These are phyloP conservation scores for Fonsecaea pugnacius DNA, from an alignment of 2,329 filamentous ascomycete genomes.

Conservation along the genomic window DNA sequence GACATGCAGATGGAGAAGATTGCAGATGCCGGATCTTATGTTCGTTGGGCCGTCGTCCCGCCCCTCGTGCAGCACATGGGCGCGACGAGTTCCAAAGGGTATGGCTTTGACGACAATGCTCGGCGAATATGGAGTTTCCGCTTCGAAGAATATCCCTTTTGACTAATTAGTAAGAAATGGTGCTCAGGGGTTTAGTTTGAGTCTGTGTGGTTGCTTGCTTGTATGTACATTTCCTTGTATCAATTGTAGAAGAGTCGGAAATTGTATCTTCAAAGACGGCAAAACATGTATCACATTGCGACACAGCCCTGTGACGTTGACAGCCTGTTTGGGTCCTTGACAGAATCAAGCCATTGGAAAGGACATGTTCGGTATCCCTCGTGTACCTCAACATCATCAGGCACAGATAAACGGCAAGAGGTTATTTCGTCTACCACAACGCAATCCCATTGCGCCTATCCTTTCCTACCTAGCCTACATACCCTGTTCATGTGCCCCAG, in stretches of 20 bases:
- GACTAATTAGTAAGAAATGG: not conserved
- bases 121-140: conserved; percentile 18
- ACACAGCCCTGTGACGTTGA: too few relatives aligned
- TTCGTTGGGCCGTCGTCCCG: conserved; percentile 50
- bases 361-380: not conserved
- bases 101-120: conserved; percentile 21
- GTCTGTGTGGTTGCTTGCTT: too few relatives aligned
- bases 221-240: too few relatives aligned
- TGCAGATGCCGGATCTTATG: conserved; percentile 45
- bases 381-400: not conserved
- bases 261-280: too few relatives aligned
- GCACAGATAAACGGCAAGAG: not conserved
- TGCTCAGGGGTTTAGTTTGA: too few relatives aligned
- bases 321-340: too few relatives aligned
- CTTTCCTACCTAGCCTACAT: not conserved
- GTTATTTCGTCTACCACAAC: not conserved
- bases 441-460: not conserved
- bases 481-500: not conserved
- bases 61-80: conserved; percentile 53
- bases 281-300: too few relatives aligned
- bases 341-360: too few relatives aligned
- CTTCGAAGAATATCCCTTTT: conserved; percentile 11
- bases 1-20: conserved; percentile 50
- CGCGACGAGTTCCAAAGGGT: conserved; percentile 45
- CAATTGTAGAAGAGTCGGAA: too few relatives aligned